phyloP scores from a whole-genome alignment of 495 filamentous ascomycete genomes.

The Parmelia sp. region DNA sequence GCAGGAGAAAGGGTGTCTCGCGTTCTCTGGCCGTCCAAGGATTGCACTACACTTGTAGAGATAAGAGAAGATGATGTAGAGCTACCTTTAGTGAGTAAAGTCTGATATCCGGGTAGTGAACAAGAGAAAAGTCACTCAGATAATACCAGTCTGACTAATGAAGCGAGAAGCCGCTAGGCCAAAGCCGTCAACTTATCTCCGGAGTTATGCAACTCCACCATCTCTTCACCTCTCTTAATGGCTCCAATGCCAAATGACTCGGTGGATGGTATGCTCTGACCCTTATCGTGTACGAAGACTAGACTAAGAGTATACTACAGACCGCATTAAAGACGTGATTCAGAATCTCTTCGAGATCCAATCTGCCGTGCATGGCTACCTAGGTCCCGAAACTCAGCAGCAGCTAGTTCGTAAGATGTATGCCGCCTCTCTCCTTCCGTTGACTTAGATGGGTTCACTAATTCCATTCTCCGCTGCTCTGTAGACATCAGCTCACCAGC shows the following conservation, averaged over 20 bases:
- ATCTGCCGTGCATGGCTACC: slow-evolving; percentile 63
- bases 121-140: too few species aligned
- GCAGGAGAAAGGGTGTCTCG: not conserved
- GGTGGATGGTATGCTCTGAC: slow-evolving; percentile 40
- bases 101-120: too few species aligned
- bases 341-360: slow-evolving; percentile 84
- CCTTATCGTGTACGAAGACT: not conserved
- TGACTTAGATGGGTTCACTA: not conserved
- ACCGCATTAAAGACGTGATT: slow-evolving; percentile 64
- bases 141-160: too few species aligned
- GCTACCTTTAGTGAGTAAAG: not conserved
- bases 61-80: not conserved
- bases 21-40: not conserved
- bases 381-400: slow-evolving; percentile 54
- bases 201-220: slow-evolving; percentile 36
- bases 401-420: slow-evolving; percentile 60
- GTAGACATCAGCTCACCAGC: slow-evolving; percentile 41
- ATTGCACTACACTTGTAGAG: not conserved
- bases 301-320: slow-evolving; percentile 29
- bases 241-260: slow-evolving; percentile 32
- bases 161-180: slow-evolving; percentile 3
- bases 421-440: slow-evolving; percentile 5
- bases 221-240: slow-evolving; percentile 24
- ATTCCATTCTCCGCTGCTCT: not conserved
- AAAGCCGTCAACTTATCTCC: slow-evolving; percentile 4